Conservation (phyloP, 345 rosid genomes). For the Nephelium lappaceum region DNA sequence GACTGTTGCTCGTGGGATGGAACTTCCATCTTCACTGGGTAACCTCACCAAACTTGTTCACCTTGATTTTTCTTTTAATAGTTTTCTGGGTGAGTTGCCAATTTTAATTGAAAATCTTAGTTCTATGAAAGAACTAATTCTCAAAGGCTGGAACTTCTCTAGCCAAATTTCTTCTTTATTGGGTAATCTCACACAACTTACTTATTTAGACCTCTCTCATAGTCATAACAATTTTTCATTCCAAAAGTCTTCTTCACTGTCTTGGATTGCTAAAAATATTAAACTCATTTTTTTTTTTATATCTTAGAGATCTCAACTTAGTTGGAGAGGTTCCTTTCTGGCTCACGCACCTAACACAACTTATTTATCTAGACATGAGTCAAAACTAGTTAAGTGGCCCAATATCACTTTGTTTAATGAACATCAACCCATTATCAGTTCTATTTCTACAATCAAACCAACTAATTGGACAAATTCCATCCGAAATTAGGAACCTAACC, state of each 20-base stretch:
- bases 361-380: neutral
- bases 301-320: neutral
- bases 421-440: too few relatives aligned
- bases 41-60: neutral
- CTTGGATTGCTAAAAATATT: slow-evolving; percentile 6
- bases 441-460: neutral
- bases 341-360: slow-evolving; percentile 1
- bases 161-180: slow-evolving; percentile 15
- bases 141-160: neutral
- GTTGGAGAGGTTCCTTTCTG: neutral
- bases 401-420: too few relatives aligned
- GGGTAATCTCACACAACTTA: slow-evolving; percentile 4
- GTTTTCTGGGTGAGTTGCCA: slow-evolving; percentile 14
- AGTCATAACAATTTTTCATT: neutral
- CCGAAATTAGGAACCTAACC: slow-evolving; percentile 12
- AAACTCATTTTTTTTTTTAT: neutral
- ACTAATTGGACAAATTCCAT: neutral
- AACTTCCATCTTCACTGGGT: slow-evolving; percentile 15
- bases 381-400: slow-evolving; percentile 18
- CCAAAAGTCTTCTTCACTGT: neutral
- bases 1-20: too few relatives aligned
- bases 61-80: neutral
- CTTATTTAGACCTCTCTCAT: neutral
- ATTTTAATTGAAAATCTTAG: slow-evolving; percentile 5
- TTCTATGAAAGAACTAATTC: neutral